phyloP scores from a whole-genome alignment of 768 basidiomycete species.

The Agaricus subrufescens region DNA sequence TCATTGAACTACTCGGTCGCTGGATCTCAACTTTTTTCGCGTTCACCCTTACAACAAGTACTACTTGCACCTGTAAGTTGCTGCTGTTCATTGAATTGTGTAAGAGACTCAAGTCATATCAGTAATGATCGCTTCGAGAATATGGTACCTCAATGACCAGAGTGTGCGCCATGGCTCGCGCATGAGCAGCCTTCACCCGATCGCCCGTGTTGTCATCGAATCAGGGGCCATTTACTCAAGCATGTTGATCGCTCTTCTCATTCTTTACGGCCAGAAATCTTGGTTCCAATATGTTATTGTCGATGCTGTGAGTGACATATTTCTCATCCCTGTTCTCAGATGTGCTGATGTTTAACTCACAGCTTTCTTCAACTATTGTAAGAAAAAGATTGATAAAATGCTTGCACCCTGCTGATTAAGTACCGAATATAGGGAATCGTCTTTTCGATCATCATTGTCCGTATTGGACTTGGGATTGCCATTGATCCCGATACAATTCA shows the following conservation, averaged over 20 bases:
- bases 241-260: slow-evolving; percentile 26
- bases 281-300: slow-evolving; percentile 33
- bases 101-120: background rate
- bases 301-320: slow-evolving; percentile 24
- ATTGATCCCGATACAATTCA: slow-evolving; percentile 8
- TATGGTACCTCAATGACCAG: slow-evolving; percentile 28
- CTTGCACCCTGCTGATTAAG: background rate
- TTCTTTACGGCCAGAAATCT: slow-evolving; percentile 25
- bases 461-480: slow-evolving; percentile 32
- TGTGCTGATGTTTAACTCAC: background rate
- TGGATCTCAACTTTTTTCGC: slow-evolving; percentile 37
- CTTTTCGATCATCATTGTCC: slow-evolving; percentile 36
- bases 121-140: slow-evolving; percentile 27
- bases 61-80: slow-evolving; percentile 28
- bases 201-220: slow-evolving; percentile 31
- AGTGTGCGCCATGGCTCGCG: slow-evolving; percentile 16
- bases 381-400: background rate
- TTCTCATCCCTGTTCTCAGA: background rate
- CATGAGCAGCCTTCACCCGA: slow-evolving; percentile 21
- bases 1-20: slow-evolving; percentile 24
- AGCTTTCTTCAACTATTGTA: slow-evolving; percentile 9
- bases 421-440: slow-evolving; percentile 21
- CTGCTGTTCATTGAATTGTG: background rate
- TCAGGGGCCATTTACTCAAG: slow-evolving; percentile 32
- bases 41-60: slow-evolving; percentile 30